Conservation (phyloP, 2,329 filamentous ascomycete species). For the Claviceps sp. region DNA sequence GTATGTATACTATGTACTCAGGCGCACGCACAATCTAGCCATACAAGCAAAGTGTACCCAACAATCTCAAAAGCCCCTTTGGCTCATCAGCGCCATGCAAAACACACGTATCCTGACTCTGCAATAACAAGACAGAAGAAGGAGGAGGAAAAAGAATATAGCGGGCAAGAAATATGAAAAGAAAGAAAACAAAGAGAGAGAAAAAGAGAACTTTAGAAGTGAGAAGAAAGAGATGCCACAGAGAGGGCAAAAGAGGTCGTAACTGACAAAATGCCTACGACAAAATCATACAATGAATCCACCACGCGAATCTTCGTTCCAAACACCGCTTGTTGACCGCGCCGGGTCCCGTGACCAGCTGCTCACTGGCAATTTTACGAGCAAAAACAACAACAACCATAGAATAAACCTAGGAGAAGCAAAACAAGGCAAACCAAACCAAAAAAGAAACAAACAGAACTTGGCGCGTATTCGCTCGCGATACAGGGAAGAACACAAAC, state of each 20-base stretch:
- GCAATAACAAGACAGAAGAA: background rate
- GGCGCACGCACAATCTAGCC: background rate
- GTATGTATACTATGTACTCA: background rate
- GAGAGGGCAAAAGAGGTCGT: background rate
- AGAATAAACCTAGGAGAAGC: no score
- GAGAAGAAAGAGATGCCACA: background rate
- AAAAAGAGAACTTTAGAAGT: background rate
- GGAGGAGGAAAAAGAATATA: background rate
- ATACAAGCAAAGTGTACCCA: background rate
- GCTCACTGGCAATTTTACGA: background rate
- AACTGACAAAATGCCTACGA: background rate
- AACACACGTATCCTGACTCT: background rate
- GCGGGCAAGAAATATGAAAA: background rate
- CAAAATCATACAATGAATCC: background rate
- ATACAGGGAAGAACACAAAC: background rate
- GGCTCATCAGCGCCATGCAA: background rate
- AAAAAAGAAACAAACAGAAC: background rate
- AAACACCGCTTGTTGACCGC: constrained; percentile 1
- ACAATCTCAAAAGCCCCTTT: background rate
- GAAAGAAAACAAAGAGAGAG: background rate
- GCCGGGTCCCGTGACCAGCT: background rate
- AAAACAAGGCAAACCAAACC: no score
- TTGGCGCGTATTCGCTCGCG: background rate
- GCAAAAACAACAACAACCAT: background rate
- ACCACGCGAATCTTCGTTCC: background rate